Conservation (phyloP, 352 stramenopile genomes). For the Phytophthora niederhauseri region DNA sequence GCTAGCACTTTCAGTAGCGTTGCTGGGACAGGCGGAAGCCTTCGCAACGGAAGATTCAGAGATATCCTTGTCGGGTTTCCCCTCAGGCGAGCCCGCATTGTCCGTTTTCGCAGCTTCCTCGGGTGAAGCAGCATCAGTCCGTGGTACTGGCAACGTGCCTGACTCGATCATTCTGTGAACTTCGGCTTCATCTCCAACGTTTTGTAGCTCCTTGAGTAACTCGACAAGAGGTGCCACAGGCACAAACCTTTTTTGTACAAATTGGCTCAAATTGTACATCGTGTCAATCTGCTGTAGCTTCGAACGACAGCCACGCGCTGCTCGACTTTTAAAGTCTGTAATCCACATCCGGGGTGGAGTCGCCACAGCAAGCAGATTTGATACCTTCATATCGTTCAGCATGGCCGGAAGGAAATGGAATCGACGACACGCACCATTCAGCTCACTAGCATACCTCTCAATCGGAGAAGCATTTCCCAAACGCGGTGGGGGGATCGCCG, state of each 20-base stretch:
- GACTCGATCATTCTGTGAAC: constrained; percentile 47
- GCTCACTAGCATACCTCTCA: constrained; percentile 41
- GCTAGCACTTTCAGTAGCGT: neutral
- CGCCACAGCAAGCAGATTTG: constrained; percentile 34
- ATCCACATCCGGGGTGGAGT: constrained; percentile 40
- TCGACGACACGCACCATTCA: constrained; percentile 42
- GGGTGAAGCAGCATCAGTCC: neutral
- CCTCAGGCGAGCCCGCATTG: neutral
- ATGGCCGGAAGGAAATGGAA: constrained; percentile 53
- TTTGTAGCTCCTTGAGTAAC: constrained; percentile 54
- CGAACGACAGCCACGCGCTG: constrained; percentile 45
- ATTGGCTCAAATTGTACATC: constrained; percentile 54
- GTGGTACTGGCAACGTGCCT: constrained; percentile 30
- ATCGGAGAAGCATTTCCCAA: constrained; percentile 38
- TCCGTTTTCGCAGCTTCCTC: constrained; percentile 3
- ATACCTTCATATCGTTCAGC: constrained; percentile 51
- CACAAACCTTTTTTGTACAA: constrained; percentile 49
- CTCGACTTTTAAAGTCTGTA: constrained; percentile 35
- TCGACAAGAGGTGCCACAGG: constrained; percentile 36
- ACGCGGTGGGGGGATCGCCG: constrained; percentile 4
- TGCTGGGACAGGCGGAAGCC: neutral
- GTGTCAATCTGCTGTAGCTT: constrained; percentile 78
- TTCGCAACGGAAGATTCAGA: constrained; percentile 2
- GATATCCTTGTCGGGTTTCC: constrained; percentile 10
- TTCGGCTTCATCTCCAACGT: constrained; percentile 30